These are phyloP conservation scores for Hura crepitans DNA, from an alignment of 441 rosid genomes.

Conservation along the genomic window DNA sequence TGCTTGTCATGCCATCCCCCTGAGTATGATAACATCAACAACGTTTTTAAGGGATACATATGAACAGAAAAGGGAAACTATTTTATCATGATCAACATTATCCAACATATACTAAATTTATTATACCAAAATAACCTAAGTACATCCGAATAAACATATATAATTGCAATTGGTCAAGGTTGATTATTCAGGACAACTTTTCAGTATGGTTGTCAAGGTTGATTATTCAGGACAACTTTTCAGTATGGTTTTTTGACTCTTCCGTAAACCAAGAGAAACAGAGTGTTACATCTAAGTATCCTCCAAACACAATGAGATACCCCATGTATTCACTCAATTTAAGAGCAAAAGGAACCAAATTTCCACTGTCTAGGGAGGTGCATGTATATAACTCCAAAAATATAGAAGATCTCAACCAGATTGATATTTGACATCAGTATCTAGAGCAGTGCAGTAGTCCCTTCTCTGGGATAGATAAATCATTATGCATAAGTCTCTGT, in stretches of 20 bases:
- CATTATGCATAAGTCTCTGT: not conserved
- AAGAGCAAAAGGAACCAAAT: not conserved
- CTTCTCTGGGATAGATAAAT: not conserved
- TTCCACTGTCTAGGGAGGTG: not conserved
- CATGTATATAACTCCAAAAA: not conserved
- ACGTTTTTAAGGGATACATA: not conserved
- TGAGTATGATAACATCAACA: constrained; percentile 25
- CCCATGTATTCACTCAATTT: not conserved
- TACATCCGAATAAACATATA: not conserved
- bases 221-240: not conserved
- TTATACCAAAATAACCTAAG: not conserved
- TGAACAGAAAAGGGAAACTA: not conserved
- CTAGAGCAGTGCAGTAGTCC: not conserved
- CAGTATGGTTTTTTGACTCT: not conserved
- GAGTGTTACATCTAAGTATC: not conserved
- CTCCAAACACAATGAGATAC: not conserved
- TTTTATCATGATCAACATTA: not conserved
- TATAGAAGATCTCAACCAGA: not conserved
- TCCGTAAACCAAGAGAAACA: not conserved
- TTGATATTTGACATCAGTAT: not conserved
- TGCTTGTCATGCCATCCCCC: constrained; percentile 90
- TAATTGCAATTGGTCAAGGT: not conserved
- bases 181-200: not conserved
- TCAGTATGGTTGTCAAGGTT: not conserved
- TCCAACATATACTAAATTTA: not conserved